Evolutionary conservation across 129 eudicot genomes (phyloP), one percentile per base, ranked within the genome.

Genomic region (Lactuca saligna): DNA sequence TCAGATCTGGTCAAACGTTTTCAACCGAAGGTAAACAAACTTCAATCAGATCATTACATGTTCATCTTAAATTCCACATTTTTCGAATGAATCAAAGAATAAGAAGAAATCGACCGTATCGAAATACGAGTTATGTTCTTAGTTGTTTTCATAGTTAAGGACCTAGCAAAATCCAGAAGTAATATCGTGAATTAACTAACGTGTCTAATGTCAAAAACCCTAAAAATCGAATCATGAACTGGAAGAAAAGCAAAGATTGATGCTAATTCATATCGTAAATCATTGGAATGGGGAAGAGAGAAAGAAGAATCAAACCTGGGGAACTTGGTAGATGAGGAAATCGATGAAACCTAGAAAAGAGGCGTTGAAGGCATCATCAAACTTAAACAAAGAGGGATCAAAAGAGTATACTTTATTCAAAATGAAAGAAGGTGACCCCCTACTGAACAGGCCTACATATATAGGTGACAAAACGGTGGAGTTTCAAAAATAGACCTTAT

Each of bases 1-100:
- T 68, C 80, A 76, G 80, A 76, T 76, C 80, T 76, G 75, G 75
- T 76, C 75, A 68, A 68, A 70, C 57, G 69, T 76, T 64, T 64
- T 68, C 64, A 60, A 76, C 46, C 65, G 31, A 61, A 67, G 10
- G 70, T 17, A 54, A 68, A 61, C 62, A 69, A 48, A 65, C 7
- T 20, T 58, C 63, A 62, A 66, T 49, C 57, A 12, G 66, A 71
- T 48, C 29, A 38, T 8, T 17, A 69, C 74, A 76, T 17, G 17
- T 53, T 71, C 63, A 55, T 34, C 51, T n/a, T 4, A 53, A 53
- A 32, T 34, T 50, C 37, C 54, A 63, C 48, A 59, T 38, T 50
- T n/a, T 62, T 16, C 56, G 11, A 7, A 66, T 39, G 39, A 54
- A 72, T 38, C 78, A 49, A 78, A 51, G 66, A 66, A 66, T 29